A percentile compares a stretch with the other conserved stretches of the same genome.
These are phyloP conservation scores for Eucalyptus viminalis DNA, from an alignment of 345 rosid species.

Conservation along the genomic window DNA sequence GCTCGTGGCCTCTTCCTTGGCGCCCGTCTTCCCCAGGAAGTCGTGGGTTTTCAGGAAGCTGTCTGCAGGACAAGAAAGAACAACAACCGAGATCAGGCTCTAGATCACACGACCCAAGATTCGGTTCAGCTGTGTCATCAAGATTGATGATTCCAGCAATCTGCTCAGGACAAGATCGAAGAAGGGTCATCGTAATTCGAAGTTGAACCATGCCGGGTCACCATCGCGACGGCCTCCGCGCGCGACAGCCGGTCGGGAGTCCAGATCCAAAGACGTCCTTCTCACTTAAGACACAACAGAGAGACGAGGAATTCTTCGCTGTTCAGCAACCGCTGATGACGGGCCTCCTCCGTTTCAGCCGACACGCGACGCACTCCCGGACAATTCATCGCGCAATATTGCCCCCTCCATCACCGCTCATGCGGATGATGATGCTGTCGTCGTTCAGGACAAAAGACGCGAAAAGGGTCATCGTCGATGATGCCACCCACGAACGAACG, in stretches of 20 bases:
- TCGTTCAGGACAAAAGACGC: not conserved
- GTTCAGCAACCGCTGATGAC: not conserved
- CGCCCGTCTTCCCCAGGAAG: constrained; percentile 43
- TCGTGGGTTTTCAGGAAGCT: constrained; percentile 60
- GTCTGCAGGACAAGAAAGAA: constrained; percentile 21
- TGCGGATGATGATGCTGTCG: not conserved
- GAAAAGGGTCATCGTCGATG: not conserved
- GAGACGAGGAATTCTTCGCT: not conserved
- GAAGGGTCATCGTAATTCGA: not conserved
- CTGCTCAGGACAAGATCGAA: not conserved
- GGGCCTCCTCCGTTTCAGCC: not conserved
- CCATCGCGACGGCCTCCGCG: not conserved
- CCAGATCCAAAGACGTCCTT: not conserved
- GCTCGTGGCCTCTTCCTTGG: constrained; percentile 35
- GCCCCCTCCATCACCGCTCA: not conserved
- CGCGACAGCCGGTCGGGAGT: not conserved
- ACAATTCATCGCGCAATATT: not conserved
- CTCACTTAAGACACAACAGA: not conserved
- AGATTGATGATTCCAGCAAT: not conserved
- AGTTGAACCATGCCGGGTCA: not conserved
- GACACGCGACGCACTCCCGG: not conserved
- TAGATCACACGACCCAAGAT: not conserved
- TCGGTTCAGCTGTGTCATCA: not conserved
- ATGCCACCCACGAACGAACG: not conserved
- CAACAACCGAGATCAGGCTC: not conserved